Conservation (phyloP, 305 asterid species). For the Solanum hybrid region DNA sequence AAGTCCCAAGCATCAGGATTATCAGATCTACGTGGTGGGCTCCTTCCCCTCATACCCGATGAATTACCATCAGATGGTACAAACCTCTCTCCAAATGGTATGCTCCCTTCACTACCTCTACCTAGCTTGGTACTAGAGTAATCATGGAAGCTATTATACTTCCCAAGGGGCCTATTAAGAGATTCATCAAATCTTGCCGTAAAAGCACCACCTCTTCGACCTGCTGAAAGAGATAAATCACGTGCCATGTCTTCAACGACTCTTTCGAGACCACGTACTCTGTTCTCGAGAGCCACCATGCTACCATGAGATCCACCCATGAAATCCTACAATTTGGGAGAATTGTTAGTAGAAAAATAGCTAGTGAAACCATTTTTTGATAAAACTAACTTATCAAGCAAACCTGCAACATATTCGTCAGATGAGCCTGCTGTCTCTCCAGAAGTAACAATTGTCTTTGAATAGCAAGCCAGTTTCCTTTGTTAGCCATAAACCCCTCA, state of each 20-base stretch:
- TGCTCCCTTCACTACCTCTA: constrained; percentile 54
- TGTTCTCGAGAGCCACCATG: constrained; percentile 94
- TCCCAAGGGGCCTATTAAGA: constrained; percentile 51
- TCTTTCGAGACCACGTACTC: constrained; percentile 97
- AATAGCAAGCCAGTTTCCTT: constrained; percentile 90
- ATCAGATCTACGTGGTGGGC: constrained; percentile 74
- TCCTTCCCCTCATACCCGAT: constrained; percentile 57
- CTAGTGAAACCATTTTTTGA: constrained; percentile 4
- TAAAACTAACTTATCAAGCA: constrained; percentile 2
- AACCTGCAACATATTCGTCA: constrained; percentile 97
- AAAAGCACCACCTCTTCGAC: constrained; percentile 55
- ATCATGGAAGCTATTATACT: constrained; percentile 77
- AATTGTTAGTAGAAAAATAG: constrained; percentile 14
- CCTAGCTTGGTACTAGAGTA: constrained; percentile 67
- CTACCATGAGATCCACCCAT: constrained; percentile 97
- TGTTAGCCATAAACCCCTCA: constrained; percentile 58
- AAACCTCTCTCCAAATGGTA: constrained; percentile 63
- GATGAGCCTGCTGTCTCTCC: constrained; percentile 93
- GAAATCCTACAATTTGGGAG: constrained; percentile 55
- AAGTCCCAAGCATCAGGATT: constrained; percentile 60
- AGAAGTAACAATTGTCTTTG: constrained; percentile 85
- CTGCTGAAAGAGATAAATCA: constrained; percentile 69
- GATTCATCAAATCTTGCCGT: constrained; percentile 62
- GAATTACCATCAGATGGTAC: constrained; percentile 47
- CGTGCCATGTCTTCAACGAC: constrained; percentile 96